Evolutionary conservation across 2,329 filamentous ascomycete genomes (phyloP).

Genomic region (Xylaria polymorpha): DNA sequence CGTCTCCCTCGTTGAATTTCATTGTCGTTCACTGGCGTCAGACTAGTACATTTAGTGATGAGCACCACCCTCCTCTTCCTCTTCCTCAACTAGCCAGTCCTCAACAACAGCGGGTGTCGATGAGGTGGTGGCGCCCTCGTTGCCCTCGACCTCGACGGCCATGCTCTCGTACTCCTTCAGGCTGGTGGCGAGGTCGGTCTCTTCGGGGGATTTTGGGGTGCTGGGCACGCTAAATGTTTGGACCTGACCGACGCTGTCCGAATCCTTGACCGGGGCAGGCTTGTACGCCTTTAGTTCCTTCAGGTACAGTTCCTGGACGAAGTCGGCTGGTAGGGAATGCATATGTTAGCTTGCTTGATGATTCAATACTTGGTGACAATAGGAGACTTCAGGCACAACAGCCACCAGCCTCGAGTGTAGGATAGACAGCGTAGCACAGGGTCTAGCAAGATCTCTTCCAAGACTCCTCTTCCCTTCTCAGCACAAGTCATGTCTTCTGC

Average conservation of each 20-base stretch:
- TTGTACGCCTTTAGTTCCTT: slow-evolving; percentile 97
- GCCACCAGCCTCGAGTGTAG: not conserved
- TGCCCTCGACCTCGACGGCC: slow-evolving; percentile 93
- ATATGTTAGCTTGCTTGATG: slow-evolving; percentile 29
- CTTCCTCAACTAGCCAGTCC: slow-evolving; percentile 88
- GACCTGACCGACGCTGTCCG: slow-evolving; percentile 89
- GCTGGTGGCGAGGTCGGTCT: slow-evolving; percentile 90
- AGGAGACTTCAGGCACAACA: not conserved
- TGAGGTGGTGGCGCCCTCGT: slow-evolving; percentile 71
- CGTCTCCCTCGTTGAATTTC: not conserved
- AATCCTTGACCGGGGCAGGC: slow-evolving; percentile 81
- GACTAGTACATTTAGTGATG: slow-evolving; percentile 57
- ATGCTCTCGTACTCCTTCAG: slow-evolving; percentile 95
- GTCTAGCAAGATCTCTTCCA: not conserved
- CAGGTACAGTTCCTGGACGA: slow-evolving; percentile 98
- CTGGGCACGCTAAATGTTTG: slow-evolving; percentile 86
- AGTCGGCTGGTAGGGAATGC: slow-evolving; percentile 75
- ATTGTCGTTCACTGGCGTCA: slow-evolving; percentile 21
- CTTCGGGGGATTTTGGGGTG: slow-evolving; percentile 88
- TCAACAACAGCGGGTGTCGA: slow-evolving; percentile 68
- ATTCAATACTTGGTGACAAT: not conserved
- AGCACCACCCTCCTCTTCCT: slow-evolving; percentile 63
- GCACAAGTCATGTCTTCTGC: not conserved
- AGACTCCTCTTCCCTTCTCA: not conserved
- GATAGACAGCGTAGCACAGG: not conserved